These are phyloP conservation scores for Nitzschia sp. DNA, from an alignment of 108 stramenopile genomes.

Conservation along the genomic window DNA sequence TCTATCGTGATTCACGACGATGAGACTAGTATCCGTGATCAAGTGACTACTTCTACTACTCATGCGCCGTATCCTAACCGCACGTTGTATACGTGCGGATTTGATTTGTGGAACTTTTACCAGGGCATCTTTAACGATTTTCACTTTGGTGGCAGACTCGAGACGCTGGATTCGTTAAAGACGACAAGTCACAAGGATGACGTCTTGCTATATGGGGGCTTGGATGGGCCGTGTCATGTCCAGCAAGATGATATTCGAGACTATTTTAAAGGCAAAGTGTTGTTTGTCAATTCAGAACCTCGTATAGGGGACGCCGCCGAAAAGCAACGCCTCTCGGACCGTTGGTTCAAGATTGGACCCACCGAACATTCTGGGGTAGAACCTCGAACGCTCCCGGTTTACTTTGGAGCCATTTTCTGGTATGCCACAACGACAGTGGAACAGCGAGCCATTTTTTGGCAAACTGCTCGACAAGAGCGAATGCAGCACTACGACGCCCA, in stretches of 20 bases:
- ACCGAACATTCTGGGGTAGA: neutral
- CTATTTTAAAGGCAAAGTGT: conserved; percentile 26
- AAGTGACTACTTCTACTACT: too few species aligned
- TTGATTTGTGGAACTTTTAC: neutral
- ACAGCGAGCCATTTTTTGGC: too few species aligned
- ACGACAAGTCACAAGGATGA: too few species aligned
- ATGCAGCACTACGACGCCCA: too few species aligned
- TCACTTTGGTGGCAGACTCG: neutral
- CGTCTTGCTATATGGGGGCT: neutral
- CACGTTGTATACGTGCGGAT: neutral
- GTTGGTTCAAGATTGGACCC: conserved; percentile 10
- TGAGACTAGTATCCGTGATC: too few species aligned
- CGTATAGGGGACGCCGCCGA: conserved; percentile 4
- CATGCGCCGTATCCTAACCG: too few species aligned
- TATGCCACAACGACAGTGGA: neutral
- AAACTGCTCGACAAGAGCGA: too few species aligned
- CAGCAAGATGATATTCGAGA: neutral
- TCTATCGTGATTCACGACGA: too few species aligned
- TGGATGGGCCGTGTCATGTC: conserved; percentile 12
- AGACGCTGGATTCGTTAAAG: too few species aligned
- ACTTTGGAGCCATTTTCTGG: conserved; percentile 13
- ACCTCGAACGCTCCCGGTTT: neutral
- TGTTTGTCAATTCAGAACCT: conserved; percentile 31
- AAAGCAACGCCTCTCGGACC: neutral
- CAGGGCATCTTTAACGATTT: neutral